Conservation (phyloP, 768 basidiomycete genomes). For the Myochromella boudieri region DNA sequence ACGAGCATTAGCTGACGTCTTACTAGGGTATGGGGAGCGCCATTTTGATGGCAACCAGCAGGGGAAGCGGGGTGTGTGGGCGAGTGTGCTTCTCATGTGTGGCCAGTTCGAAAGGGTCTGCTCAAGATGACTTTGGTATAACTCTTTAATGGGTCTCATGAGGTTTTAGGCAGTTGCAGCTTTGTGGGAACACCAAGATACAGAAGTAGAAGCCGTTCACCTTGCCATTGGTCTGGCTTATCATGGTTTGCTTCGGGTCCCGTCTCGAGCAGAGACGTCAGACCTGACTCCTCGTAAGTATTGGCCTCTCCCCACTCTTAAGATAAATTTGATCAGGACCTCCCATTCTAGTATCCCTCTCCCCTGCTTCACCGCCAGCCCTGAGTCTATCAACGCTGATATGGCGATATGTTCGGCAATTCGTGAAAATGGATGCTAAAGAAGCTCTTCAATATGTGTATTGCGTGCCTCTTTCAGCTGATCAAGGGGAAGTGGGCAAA, state of each 20-base stretch:
- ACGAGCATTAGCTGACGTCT: slow-evolving; percentile 69
- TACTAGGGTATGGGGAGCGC: slow-evolving; percentile 76
- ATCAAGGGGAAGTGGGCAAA: slow-evolving; percentile 71
- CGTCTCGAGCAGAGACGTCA: slow-evolving; percentile 77
- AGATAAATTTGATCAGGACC: neutral
- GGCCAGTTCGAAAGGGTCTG: slow-evolving; percentile 92
- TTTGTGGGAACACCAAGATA: slow-evolving; percentile 82
- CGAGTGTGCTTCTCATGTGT: slow-evolving; percentile 82
- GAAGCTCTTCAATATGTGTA: slow-evolving; percentile 96
- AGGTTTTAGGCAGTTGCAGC: slow-evolving; percentile 77
- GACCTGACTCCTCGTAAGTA: slow-evolving; percentile 76
- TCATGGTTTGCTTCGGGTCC: slow-evolving; percentile 87
- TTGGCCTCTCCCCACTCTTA: neutral
- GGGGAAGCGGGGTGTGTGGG: slow-evolving; percentile 69
- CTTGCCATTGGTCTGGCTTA: slow-evolving; percentile 90
- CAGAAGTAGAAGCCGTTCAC: slow-evolving; percentile 93
- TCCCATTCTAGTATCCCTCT: slow-evolving; percentile 55
- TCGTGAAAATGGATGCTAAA: slow-evolving; percentile 89
- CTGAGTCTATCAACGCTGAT: slow-evolving; percentile 82
- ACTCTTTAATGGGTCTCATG: neutral
- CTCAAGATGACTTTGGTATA: slow-evolving; percentile 1
- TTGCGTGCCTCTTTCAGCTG: slow-evolving; percentile 75
- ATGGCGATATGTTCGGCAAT: slow-evolving; percentile 91
- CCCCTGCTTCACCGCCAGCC: slow-evolving; percentile 67
- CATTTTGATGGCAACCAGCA: slow-evolving; percentile 76